Percentiles rank a stretch among this genome's conserved stretches.
These are phyloP conservation scores for Fraxinus floribunda DNA, from an alignment of 305 asterid species.

Conservation along the genomic window DNA sequence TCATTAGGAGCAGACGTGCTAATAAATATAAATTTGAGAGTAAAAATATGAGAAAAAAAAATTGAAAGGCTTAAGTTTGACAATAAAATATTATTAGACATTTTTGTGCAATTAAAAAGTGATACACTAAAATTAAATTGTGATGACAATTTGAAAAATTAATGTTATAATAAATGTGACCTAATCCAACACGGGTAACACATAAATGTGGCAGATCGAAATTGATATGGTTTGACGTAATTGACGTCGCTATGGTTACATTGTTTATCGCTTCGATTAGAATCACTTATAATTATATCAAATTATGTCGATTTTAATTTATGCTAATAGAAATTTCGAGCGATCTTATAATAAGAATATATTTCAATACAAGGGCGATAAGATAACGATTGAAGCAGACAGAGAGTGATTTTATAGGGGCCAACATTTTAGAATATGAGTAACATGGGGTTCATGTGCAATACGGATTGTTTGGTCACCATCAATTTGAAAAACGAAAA, in stretches of 20 bases:
- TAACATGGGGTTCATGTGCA: constrained; percentile 64
- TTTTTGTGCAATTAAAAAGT: not conserved
- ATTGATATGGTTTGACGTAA: not conserved
- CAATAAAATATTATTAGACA: not conserved
- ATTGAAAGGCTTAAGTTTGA: not conserved
- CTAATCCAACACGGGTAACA: not conserved
- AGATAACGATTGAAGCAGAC: constrained; percentile 28
- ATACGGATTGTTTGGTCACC: constrained; percentile 41
- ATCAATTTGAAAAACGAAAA: constrained; percentile 24
- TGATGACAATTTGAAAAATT: not conserved
- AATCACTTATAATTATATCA: not conserved
- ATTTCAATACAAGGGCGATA: not conserved
- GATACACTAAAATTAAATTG: not conserved
- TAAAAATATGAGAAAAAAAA: not conserved
- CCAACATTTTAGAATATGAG: constrained; percentile 36
- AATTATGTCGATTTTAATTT: not conserved
- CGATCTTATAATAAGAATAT: not conserved
- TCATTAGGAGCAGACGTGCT: not conserved
- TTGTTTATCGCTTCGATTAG: not conserved
- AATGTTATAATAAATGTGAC: not conserved
- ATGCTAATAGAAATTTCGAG: not conserved
- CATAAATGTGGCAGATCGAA: not conserved
- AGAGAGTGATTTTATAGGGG: constrained; percentile 23
- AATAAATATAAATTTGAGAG: not conserved
- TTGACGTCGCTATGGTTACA: not conserved